phyloP scores from a whole-genome alignment of 2,329 filamentous ascomycete species.

The Colletotrichum shisoi region DNA sequence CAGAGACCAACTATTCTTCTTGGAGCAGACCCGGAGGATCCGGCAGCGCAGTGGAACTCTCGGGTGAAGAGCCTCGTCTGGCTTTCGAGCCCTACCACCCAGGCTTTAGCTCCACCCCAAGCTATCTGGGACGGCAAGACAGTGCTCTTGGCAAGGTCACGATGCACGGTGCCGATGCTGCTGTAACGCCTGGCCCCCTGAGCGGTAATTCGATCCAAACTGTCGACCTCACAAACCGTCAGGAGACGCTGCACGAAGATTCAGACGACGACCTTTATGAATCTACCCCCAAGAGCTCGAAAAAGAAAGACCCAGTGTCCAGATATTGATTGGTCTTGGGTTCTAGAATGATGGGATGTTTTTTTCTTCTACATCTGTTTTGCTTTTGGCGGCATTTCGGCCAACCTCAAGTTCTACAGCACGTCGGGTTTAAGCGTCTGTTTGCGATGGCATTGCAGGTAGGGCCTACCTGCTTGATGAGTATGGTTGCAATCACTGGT shows the following conservation, averaged over 20 bases:
- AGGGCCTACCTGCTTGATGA: slow-evolving; percentile 3
- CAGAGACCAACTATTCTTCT: slow-evolving; percentile 24
- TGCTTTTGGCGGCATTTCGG: not conserved
- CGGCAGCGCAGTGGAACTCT: slow-evolving; percentile 22
- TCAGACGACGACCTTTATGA: slow-evolving; percentile 54
- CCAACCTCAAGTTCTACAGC: not conserved
- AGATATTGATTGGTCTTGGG: slow-evolving; percentile 20
- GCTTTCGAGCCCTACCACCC: slow-evolving; percentile 52
- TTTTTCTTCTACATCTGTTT: not conserved
- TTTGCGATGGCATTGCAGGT: not conserved
- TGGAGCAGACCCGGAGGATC: slow-evolving; percentile 41
- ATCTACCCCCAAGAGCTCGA: slow-evolving; percentile 45
- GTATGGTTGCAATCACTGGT: slow-evolving; percentile 14
- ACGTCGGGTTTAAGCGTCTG: not conserved
- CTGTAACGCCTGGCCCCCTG: slow-evolving; percentile 23
- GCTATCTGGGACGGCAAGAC: slow-evolving; percentile 52
- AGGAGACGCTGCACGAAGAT: slow-evolving; percentile 37
- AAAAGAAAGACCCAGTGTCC: slow-evolving; percentile 49
- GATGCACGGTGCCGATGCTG: slow-evolving; percentile 51
- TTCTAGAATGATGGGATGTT: not conserved
- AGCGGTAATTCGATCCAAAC: slow-evolving; percentile 37
- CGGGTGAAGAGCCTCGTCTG: slow-evolving; percentile 49
- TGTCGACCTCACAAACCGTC: slow-evolving; percentile 37
- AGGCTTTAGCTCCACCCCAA: slow-evolving; percentile 47
- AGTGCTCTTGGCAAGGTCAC: slow-evolving; percentile 53